Evolutionary conservation across 202 grass and related monocot species (phyloP), one percentile per base, ranked within the genome.

Genomic region (Bolboschoenoplectus hybrid): DNA sequence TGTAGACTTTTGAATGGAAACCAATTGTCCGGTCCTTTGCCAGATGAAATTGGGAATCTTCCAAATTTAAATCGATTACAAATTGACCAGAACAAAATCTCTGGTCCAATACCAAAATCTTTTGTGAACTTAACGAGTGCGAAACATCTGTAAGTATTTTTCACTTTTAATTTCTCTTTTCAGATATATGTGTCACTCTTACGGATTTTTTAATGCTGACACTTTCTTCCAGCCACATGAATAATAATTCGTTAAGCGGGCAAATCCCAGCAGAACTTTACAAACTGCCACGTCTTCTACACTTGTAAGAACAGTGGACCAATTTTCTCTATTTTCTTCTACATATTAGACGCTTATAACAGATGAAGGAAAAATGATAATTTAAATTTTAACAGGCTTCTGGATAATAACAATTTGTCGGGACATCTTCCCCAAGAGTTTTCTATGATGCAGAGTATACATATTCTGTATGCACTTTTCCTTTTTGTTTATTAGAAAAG

Each of bases 231-330:
- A 99, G 97, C 46, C 97, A 99, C 85, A 94, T 99, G 97, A 99
- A 99, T 87, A 99, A 99, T 70, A 99, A 99, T 81, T 99, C 93
- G 81, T 88, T 99, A 81, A 99, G 97, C 85, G 93, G 97, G 35
- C 83, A 89, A 93, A 93, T 99, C 67, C 93, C 97, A 61, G 58
- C 69, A 61, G 97, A 99, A 74, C 62, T 99, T 53, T 99, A 82
- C 39, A 86, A 52, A 85, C 77, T 99, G 76, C 89, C 85, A 83
- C 0, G 2, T 46, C 92, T 96, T 36, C 71, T 88, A 7, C 93
- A 97, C 86, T 82, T 99, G 97, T 99, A 90, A 91, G 97, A 45
- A 41, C 9, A n/a, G 20, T 81, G 6, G 65, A 67, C 69, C 83
- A 81, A 34, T 85, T 65, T 45, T 46, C n/a, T 51, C 81, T 79